These are phyloP conservation scores for Aspergillus sclerotioniger DNA, from an alignment of 495 filamentous ascomycete species.

Conservation along the genomic window DNA sequence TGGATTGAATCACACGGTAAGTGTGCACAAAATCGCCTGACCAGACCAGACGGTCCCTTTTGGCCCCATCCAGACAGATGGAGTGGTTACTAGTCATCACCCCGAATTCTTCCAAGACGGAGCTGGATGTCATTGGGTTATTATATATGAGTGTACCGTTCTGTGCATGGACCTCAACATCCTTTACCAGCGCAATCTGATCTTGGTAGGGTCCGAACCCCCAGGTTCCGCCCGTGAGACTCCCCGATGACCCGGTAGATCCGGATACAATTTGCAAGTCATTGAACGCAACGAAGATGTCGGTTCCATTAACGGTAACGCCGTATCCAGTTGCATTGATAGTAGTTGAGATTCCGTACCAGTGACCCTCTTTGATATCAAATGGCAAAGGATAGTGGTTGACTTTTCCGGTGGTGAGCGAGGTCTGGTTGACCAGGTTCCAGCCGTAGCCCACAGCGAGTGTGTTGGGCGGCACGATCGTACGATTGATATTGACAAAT, in stretches of 20 bases:
- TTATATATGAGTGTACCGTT: conserved; percentile 30
- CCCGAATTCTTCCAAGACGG: conserved; percentile 28
- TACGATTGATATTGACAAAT: conserved; percentile 15
- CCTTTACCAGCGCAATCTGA: conserved; percentile 28
- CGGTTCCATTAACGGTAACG: conserved; percentile 14
- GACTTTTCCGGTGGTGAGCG: conserved; percentile 9
- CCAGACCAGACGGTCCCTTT: conserved; percentile 22
- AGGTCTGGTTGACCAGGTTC: conserved; percentile 20
- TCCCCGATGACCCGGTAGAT: background rate
- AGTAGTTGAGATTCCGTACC: conserved; percentile 14
- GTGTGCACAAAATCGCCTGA: conserved; percentile 25
- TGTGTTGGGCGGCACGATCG: conserved; percentile 15
- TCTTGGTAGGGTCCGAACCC: conserved; percentile 36
- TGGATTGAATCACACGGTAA: conserved; percentile 18
- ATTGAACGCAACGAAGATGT: conserved; percentile 12
- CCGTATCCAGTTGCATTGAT: conserved; percentile 20
- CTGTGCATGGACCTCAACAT: conserved; percentile 26
- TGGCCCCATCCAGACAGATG: conserved; percentile 25
- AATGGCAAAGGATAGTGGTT: conserved; percentile 11
- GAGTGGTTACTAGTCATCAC: conserved; percentile 21
- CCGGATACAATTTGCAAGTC: background rate
- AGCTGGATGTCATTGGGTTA: conserved; percentile 21
- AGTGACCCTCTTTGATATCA: conserved; percentile 14
- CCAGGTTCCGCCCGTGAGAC: conserved; percentile 24
- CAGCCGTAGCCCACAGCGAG: conserved; percentile 19